Base-by-base conservation (phyloP, 345 rosid genomes). In the Populus deltoides region DNA sequence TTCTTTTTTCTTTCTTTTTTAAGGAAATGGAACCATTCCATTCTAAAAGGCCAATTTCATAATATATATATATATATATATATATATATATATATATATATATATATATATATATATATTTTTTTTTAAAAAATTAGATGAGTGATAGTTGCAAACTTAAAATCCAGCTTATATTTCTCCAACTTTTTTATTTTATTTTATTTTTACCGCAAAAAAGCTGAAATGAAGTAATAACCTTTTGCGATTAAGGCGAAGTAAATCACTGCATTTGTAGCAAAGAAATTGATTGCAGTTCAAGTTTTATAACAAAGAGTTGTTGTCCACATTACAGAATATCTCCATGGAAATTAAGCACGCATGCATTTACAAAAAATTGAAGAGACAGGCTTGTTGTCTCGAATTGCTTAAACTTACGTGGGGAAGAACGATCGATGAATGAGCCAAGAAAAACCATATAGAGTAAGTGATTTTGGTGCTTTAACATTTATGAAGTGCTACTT, bases 311-410 rank as follows among this genome's bases (percentile, higher is more conserved):
- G 59, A 20, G 24, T 20, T 0, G 10, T 0, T 20, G 59, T 53
- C 6, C 59, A 18, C 18, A 18, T 53, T 53, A 20, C 59, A 53
- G 59, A 53, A 17, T 53, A 20, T 20, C 3, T 20, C n/a, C 22
- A 20, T 53, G 8, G 59, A 53, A 53, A 15, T 7, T 0, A 53
- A 53, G 59, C 59, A 53, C 9, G 1, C 20, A 18, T 53, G 1
- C 20, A 18, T 53, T 53, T 17, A 2, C 24, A 53, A 13, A 29
- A 84, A 78, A 68, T 57, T 78, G 82, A 84, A 77, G 72, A 78
- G 53, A 78, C 67, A 55, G 70, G n/a, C 61, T 22, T 45, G 43
- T 22, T 12, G 63, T 72, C 77, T 72, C 71, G 16, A 29, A 66
- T 65, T 25, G 66, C 66, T 22, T 18, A 41, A 16, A 38, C n/a